Conservation (phyloP, 306 rosid genomes). For the Prinsepia uniflora region DNA sequence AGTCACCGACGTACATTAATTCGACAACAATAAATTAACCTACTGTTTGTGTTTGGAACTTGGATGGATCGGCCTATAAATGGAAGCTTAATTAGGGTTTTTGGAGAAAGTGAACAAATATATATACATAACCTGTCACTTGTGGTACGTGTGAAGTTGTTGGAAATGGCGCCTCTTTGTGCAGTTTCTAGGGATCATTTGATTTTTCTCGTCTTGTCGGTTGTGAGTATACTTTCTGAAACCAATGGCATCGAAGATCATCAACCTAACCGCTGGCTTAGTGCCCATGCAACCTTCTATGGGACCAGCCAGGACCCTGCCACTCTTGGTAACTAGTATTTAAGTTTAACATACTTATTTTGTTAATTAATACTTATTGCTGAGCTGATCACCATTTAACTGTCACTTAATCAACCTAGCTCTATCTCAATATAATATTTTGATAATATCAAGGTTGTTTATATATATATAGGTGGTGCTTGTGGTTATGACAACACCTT, state of each 20-base stretch:
- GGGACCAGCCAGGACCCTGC: constrained; percentile 68
- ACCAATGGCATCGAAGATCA: constrained; percentile 22
- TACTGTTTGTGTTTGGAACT: no score
- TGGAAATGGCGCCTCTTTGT: not conserved
- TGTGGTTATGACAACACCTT: constrained; percentile 72
- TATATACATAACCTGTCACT: no score
- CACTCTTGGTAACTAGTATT: constrained; percentile 51
- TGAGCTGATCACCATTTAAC: no score
- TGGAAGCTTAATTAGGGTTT: no score
- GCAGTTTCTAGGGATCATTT: constrained; percentile 26
- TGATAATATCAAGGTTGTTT: no score
- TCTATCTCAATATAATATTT: not conserved
- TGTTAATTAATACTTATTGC: not conserved
- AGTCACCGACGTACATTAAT: constrained; percentile 78
- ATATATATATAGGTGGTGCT: constrained; percentile 56
- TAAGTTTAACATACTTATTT: no score
- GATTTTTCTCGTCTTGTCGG: constrained; percentile 24
- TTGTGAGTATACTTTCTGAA: constrained; percentile 17
- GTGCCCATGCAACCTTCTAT: constrained; percentile 85
- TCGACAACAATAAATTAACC: no score
- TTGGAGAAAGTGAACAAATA: not conserved
- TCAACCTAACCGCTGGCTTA: constrained; percentile 54
- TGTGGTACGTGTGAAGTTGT: not conserved
- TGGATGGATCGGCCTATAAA: no score
- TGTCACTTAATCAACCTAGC: not conserved